Percentiles rank a stretch among this genome's conserved stretches.
These are phyloP conservation scores for Trichophyton rubrum DNA, from an alignment of 2,329 filamentous ascomycete species.

Conservation along the genomic window DNA sequence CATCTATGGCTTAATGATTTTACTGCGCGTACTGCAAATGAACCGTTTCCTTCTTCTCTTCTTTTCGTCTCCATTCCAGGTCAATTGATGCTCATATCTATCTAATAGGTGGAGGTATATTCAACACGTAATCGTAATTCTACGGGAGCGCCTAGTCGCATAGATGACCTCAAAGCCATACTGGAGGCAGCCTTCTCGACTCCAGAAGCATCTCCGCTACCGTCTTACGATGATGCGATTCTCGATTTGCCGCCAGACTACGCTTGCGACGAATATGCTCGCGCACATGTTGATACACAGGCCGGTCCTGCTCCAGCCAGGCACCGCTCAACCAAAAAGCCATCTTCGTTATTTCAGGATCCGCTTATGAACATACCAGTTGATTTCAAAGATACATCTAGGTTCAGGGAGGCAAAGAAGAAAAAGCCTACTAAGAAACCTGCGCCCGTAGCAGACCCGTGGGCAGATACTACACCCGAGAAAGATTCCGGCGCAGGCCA, in stretches of 20 bases:
- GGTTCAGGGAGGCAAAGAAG: conserved; percentile 13
- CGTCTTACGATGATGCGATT: conserved; percentile 12
- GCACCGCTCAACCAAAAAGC: not conserved
- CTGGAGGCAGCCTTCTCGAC: not conserved
- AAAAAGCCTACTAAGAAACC: conserved; percentile 6
- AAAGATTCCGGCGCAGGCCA: conserved; percentile 7
- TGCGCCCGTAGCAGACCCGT: not conserved
- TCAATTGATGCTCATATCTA: conserved; percentile 1
- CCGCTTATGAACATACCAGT: conserved; percentile 3
- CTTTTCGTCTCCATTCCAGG: not conserved
- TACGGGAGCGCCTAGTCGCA: not conserved
- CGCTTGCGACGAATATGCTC: not conserved
- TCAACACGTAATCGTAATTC: conserved; percentile 1
- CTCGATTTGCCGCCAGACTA: conserved; percentile 23
- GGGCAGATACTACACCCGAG: not conserved
- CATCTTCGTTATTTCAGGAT: not conserved
- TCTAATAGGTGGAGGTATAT: not conserved
- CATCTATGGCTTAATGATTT: not conserved
- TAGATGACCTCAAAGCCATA: conserved; percentile 3
- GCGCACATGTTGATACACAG: not conserved
- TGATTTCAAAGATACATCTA: conserved; percentile 11
- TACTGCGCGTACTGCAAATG: not conserved
- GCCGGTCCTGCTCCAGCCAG: not conserved
- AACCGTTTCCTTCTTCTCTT: not conserved
- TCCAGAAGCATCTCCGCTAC: conserved; percentile 5